Evolutionary conservation across 768 basidiomycete genomes (phyloP), one percentile per base, ranked within the genome.

Genomic region (Brasilioporus rufonigricans): DNA sequence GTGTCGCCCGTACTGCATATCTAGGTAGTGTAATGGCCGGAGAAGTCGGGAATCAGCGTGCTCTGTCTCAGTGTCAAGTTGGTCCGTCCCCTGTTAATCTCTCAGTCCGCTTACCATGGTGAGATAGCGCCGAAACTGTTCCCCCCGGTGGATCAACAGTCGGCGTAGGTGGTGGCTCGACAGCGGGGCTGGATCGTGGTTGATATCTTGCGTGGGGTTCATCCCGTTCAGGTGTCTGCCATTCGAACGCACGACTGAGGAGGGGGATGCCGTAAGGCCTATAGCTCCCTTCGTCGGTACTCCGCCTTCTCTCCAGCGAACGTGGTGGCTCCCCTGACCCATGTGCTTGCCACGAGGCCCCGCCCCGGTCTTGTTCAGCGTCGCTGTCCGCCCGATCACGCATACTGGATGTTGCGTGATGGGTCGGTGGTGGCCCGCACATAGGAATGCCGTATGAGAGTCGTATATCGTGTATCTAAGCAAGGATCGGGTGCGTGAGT

Each of bases 291-390:
- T 63, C 59, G n/a, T 61, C 59, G 21, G 35, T 59, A 31, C 57
- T 66, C 60, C 60, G 46, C 14, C 60, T 52, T 58, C 59, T 54
- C 44, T 59, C 58, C 39, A 35, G 18, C 18, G 47, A 12, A 50
- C 19, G 50, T 21, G 29, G 39, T 33, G 45, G 29, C n/a, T 58
- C 67, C 27, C 50, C n/a, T 31, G 58, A 31, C 36, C 40, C 55
- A 23, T 60, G 60, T 32, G 36, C 52, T 35, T 57, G 68, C 55
- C 63, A 59, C 56, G 74, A 67, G n/a, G 79, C 77, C 27, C 73
- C 75, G 1, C 75, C 76, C 16, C 74, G 69, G 8, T 79, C 78
- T 35, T 77, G 73, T 57, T 80, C 81, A 10, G 69, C 71, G 55
- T 80, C 78, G 59, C 73, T 59, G 23, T 65, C 65, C 23, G 52